Evolutionary conservation across 2,329 filamentous ascomycete genomes (phyloP).

Genomic region (Exophiala phaeomuriformis): DNA sequence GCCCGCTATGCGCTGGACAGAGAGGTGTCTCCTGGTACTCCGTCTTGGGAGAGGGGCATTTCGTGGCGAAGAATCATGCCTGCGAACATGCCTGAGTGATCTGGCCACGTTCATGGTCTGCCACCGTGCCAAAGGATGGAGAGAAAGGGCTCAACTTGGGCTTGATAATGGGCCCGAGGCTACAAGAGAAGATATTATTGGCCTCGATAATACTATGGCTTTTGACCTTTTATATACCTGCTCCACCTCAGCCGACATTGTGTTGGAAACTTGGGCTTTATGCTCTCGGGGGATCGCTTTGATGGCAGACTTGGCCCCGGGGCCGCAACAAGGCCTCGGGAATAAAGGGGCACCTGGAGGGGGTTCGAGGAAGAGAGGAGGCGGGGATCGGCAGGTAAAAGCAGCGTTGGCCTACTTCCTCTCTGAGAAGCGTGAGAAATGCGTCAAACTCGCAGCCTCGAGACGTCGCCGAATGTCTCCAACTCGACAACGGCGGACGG

Average conservation of each 20-base stretch:
- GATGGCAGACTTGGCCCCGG: too few relatives aligned
- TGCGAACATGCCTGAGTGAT: not conserved
- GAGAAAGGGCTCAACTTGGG: not conserved
- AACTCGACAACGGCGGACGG: not conserved
- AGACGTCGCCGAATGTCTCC: not conserved
- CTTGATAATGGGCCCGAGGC: not conserved
- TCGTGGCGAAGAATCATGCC: not conserved
- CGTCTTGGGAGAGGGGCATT: not conserved
- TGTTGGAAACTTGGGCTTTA: too few relatives aligned
- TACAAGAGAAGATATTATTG: not conserved
- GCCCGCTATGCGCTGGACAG: constrained; percentile 21
- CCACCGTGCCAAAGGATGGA: too few relatives aligned
- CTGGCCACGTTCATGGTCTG: not conserved
- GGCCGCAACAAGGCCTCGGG: not conserved
- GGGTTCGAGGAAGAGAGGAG: not conserved
- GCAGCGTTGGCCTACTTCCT: not conserved
- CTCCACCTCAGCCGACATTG: too few relatives aligned
- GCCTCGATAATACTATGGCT: too few relatives aligned
- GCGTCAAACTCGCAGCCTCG: constrained; percentile 2
- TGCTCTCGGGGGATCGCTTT: too few relatives aligned
- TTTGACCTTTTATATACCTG: too few relatives aligned
- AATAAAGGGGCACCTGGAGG: not conserved
- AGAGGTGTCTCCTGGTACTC: constrained; percentile 11
- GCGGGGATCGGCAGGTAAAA: not conserved
- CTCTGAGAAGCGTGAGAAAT: not conserved